Base-by-base conservation (phyloP, 345 rosid species). In the Lenwebbia sp. region DNA sequence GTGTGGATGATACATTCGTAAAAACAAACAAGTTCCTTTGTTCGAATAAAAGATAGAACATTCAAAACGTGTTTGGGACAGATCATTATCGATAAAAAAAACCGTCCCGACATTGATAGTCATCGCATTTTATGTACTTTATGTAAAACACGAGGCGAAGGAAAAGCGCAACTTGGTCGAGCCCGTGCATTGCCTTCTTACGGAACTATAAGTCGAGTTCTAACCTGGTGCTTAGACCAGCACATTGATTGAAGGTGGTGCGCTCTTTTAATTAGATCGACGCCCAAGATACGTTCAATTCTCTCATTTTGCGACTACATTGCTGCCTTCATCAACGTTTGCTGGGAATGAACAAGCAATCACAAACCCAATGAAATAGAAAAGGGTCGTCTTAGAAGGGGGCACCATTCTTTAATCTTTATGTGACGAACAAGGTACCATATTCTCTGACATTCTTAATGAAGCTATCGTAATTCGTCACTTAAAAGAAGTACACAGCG, bases 401-500 rank as follows among this genome's bases (percentile, higher is more conserved):
- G 47, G 81, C 81, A 70, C 47, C 81, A 0, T 41, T 70, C 47
- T 37, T 70, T 37, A 19, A 70, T 70, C 10, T 9, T 70, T 33
- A 70, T 19, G 81, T 37, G 81, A 70, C 21, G 26, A 10, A 44
- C 57, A 53, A 83, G 44, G 58, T 3, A 50, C 84, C 53, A 50
- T 26, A 53, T 50, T 30, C 37, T 37, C 28, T 10, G 54, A 82
- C 56, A n/a, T 82, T 49, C 75, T 70, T 2, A 50, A 13, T 15
- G 81, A 26, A 41, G 60, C 86, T 30, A 54, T 30, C 8, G 82
- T 10, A 41, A 57, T 28, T 52, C 23, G 30, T 55, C 47, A 37
- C 13, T 85, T 78, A 85, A 47, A 85, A 52, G 83, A 85, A 85
- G 83, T 85, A 76, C 41, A 84, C 83, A 5, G 87, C 85, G 19